These are phyloP conservation scores for Lactarius quietus DNA, from an alignment of 768 basidiomycete species.

Conservation along the genomic window DNA sequence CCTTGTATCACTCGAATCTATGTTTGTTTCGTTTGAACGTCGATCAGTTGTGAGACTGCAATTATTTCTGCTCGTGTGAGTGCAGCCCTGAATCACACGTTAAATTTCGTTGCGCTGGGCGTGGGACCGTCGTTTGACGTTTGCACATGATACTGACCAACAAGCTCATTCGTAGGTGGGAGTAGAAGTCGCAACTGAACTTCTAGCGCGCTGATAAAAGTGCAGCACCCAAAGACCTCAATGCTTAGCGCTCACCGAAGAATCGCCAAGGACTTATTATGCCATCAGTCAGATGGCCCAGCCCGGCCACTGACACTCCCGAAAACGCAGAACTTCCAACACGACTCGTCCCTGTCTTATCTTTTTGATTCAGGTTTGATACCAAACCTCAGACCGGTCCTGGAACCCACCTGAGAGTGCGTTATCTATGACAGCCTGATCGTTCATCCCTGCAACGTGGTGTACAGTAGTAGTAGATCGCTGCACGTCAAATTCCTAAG, in stretches of 20 bases:
- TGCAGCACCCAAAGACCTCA: not conserved
- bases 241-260: not conserved
- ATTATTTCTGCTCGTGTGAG: not conserved
- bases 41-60: not conserved
- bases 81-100: not conserved
- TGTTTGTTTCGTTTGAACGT: not conserved
- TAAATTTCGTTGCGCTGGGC: not conserved
- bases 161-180: no score
- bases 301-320: not conserved
- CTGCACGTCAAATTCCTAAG: not conserved
- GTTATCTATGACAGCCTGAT: not conserved
- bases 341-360: not conserved
- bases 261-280: not conserved
- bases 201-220: not conserved
- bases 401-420: not conserved
- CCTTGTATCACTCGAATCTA: not conserved
- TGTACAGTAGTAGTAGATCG: not conserved
- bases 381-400: not conserved
- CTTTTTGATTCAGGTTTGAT: slow-evolving; percentile 1
- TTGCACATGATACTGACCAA: not conserved
- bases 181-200: not conserved
- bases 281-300: not conserved
- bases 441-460: not conserved
- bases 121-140: not conserved
- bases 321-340: not conserved